Percentiles rank a stretch among this genome's conserved stretches.
Evolutionary conservation across 192 early-diverging fungal genomes (phyloP).

Genomic region (Jimgerdemannia lactiflua): DNA sequence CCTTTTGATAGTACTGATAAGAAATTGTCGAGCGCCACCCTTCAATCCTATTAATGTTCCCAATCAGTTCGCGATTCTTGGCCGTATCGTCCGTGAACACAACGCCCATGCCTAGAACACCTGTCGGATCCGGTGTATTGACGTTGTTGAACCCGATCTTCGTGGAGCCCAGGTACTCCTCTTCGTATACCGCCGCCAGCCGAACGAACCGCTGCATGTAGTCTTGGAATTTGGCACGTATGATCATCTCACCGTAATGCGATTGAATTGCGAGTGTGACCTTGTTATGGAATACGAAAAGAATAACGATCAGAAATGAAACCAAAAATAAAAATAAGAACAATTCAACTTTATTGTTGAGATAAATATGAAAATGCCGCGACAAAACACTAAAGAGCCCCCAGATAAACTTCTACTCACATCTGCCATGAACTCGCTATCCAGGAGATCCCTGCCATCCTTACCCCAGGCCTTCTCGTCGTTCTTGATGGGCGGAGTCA

Average conservation of each 20-base stretch:
- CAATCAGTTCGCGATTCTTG: slow-evolving; percentile 64
- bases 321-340: too few relatives aligned
- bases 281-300: slow-evolving; percentile 23
- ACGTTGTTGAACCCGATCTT: slow-evolving; percentile 47
- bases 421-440: slow-evolving; percentile 57
- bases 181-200: slow-evolving; percentile 75
- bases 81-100: slow-evolving; percentile 70
- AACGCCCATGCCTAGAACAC: slow-evolving; percentile 61
- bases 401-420: slow-evolving; percentile 25
- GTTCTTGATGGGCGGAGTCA: background rate
- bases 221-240: slow-evolving; percentile 85
- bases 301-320: background rate
- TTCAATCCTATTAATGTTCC: slow-evolving; percentile 78
- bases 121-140: slow-evolving; percentile 43
- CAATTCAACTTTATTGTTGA: background rate
- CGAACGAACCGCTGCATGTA: slow-evolving; percentile 85
- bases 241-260: slow-evolving; percentile 82
- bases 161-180: slow-evolving; percentile 59
- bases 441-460: slow-evolving; percentile 30
- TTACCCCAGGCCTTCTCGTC: slow-evolving; percentile 21
- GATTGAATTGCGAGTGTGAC: slow-evolving; percentile 77
- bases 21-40: slow-evolving; percentile 81
- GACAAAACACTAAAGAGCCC: slow-evolving; percentile 6
- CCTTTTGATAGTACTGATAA: slow-evolving; percentile 68
- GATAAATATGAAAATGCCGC: slow-evolving; percentile 1